Base-by-base conservation (phyloP, 345 rosid genomes). In the Brassica rapa region DNA sequence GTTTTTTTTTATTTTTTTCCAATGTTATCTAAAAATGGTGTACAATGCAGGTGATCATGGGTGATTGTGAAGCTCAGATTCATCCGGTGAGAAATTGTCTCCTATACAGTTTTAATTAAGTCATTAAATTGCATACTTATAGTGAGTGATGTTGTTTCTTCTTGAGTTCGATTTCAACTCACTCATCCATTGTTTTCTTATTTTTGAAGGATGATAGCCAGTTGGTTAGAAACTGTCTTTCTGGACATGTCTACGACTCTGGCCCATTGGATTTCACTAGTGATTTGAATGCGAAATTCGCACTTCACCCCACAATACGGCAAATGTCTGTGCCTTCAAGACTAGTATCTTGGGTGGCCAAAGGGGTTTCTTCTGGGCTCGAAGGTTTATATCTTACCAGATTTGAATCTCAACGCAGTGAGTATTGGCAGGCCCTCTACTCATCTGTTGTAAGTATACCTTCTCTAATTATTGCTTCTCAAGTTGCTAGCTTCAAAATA, bases 171-270 rank as follows among this genome's bases (percentile, higher is more conserved):
- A 27, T 27, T 27, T 27, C 30, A 27, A 27, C 30, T 27, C 30
- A 27, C 30, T 27, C 30, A 27, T 27, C 30, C 35, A 68, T 61
- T 10, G 51, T 62, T 30, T 8, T 5, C 1, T 1, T 3, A 8
- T 15, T 72, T 76, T 57, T 80, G 77, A 79, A 94, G 98, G 95
- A 86, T 73, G 92, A 82, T 77, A 85, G 84, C 81, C 88, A 83
- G 69, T 78, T 90, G 82, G 84, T 93, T 70, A 87, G 93, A 75
- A 85, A 68, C 80, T 95, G 99, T 81, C 72, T 93, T 62, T 88
- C 89, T 78, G 98, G 97, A 76, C 91, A 91, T 71, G 85, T 93
- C 76, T 95, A 89, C 53, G 99, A 93, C 77, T 95, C 99, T 73
- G 70, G 98, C 35, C 97, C 99, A 0, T 77, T 91, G 70, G 97